A percentile compares a stretch with the other conserved stretches of the same genome.
phyloP scores from a whole-genome alignment of 345 rosid genomes.

The Lepidium aucheri region DNA sequence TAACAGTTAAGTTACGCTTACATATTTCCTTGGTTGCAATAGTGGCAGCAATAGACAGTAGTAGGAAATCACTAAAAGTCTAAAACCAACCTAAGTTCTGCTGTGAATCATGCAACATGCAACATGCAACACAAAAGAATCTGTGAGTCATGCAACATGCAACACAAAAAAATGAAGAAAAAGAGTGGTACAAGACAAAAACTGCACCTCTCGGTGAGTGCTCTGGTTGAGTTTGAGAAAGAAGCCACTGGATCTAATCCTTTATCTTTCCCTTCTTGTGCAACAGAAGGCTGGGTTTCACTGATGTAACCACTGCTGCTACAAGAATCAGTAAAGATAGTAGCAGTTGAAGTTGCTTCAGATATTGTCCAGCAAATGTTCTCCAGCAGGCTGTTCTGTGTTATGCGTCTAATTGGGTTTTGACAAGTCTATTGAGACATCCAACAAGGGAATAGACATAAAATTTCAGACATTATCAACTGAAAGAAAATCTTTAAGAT shows the following conservation, averaged over 20 bases:
- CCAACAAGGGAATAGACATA: background rate
- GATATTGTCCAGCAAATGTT: conserved; percentile 91
- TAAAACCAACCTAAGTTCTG: background rate
- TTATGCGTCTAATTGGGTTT: conserved; percentile 69
- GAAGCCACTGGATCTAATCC: conserved; percentile 61
- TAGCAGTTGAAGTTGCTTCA: conserved; percentile 72
- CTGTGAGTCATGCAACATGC: background rate
- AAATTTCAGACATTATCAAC: background rate
- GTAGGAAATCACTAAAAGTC: background rate
- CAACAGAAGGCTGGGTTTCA: conserved; percentile 38
- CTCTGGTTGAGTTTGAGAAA: conserved; percentile 66
- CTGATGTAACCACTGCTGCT: conserved; percentile 39
- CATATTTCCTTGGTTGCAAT: background rate
- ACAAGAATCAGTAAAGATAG: conserved; percentile 60
- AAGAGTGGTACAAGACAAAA: conserved; percentile 3
- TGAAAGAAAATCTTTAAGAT: background rate
- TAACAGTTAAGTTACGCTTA: background rate
- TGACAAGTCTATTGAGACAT: conserved; percentile 61
- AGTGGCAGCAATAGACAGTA: background rate
- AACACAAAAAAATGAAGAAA: background rate
- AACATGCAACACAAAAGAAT: no score
- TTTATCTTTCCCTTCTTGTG: conserved; percentile 48
- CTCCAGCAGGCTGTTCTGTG: conserved; percentile 77
- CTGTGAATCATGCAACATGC: background rate
- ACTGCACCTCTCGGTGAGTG: conserved; percentile 68